Evolutionary conservation across 2,329 filamentous ascomycete genomes (phyloP), one percentile per base, ranked within the genome.

Genomic region (Nannizziopsis barbatae): DNA sequence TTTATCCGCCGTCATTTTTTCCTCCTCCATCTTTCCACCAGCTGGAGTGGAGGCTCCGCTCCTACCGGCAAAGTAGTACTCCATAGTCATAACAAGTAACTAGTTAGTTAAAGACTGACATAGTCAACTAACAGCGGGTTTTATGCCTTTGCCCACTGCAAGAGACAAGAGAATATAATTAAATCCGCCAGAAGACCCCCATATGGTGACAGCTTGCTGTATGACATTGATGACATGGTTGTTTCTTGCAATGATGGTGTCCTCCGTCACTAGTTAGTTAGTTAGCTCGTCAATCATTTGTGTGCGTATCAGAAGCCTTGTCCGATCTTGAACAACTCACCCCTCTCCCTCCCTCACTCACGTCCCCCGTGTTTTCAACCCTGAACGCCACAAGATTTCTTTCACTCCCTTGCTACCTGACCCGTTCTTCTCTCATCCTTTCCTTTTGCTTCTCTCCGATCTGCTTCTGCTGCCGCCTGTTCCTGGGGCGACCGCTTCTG

Each of bases 301-400:
- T 17, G 35, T n/a, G 35, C 35, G 22, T n/a, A 7, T 33, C 42
- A 10, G n/a, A 12, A 31, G 11, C 38, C 17, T 14, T 20, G 17
- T 20, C 30, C 30, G 30, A 37, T 39, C 44, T 17, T 44, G 43
- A 30, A 50, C 43, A 45, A 45, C 48, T 50, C 43, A 46, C 42
- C 48, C 42, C 15, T 42, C 48, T 45, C 42, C 14, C 43, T 39
- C 33, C 9, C 36, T 8, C 14, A 10, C 43, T 14, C 36, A 7
- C 20, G 15, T 40, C n/a, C n/a, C n/a, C n/a, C n/a, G n/a, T n/a
- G n/a, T 38, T 38, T 33, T 10, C 12, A 22, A 22, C 14, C 42
- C 18, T 33, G 15, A 36, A 44, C 42, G 42, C 35, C 44, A 46
- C 44, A 32, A 17, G 31, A 14, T 42, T 42, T 20, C n/a, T 22